Evolutionary conservation across 2,329 filamentous ascomycete genomes (phyloP), one percentile per base, ranked within the genome.

Genomic region (Aspergillus versicolor): DNA sequence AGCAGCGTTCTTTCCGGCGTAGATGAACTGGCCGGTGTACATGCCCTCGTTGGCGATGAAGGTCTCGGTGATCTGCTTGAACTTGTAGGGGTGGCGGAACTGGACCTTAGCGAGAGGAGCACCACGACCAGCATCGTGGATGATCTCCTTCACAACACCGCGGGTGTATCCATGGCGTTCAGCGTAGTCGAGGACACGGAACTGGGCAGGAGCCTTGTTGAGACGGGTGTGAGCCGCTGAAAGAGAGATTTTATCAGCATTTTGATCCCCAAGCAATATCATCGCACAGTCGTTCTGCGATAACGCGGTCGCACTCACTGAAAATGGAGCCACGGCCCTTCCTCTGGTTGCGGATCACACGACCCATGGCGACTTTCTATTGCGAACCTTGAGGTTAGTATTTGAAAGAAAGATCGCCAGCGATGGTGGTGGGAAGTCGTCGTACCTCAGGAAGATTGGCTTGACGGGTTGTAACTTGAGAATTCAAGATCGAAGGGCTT

Each of bases 31-130:
- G 79, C 94, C 94, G 70, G 94, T 97, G 91, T 97, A 99, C 92
- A 97, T 97, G 84, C 94, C 94, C 86, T 97, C 94, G 84, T 97
- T 99, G 82, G 94, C 94, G 78, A 99, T 99, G 89, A 99, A 97
- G 72, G 94, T 99, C 89, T 99, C 92, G 80, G 89, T 93, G 79
- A 92, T 84, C 79, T 92, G 88, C 88, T 96, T 96, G 90, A 91
- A 97, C 81, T 88, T 87, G 89, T 99, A 99, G 74, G 94, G 92
- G 82, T 96, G 90, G 74, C 94, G 92, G 91, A 99, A 99, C 73
- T 87, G 83, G 76, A 99, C 92, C 82, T 91, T 91, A 79, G 94
- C 94, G 77, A 99, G 91, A 73, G 94, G 94, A 81, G 95, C 92
- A 84, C 94, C 94, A 83, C 94, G 92, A 79, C 94, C 94, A 73